Evolutionary conservation across 176 grass and related monocot species (phyloP).

Genomic region (Cocos nucifera): DNA sequence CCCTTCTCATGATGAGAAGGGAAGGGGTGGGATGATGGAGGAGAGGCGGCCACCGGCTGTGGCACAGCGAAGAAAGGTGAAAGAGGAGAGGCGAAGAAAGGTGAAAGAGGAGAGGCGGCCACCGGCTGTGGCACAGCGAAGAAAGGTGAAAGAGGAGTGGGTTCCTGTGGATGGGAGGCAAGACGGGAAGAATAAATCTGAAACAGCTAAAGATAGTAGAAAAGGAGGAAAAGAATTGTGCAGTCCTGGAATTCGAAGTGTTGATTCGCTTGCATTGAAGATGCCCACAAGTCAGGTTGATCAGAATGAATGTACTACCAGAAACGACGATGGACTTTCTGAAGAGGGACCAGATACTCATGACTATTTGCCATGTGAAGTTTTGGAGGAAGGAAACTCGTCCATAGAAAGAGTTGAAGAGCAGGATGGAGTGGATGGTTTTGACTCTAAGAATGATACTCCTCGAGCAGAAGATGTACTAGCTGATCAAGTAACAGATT

Average conservation of each 20-base stretch:
- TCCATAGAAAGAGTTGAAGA: background rate
- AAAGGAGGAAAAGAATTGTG: slow-evolving; percentile 17
- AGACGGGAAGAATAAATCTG: slow-evolving; percentile 7
- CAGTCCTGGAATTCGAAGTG: background rate
- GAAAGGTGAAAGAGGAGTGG: slow-evolving; percentile 27
- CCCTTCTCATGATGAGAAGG: background rate
- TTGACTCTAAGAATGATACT: background rate
- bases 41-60: background rate
- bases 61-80: background rate
- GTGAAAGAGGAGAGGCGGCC: too few species aligned
- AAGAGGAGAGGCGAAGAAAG: too few species aligned
- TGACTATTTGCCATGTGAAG: background rate
- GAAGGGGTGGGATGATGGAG: background rate
- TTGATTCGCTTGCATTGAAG: background rate
- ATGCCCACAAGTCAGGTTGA: too few species aligned
- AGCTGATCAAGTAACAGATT: background rate
- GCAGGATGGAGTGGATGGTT: background rate
- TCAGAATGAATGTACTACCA: background rate
- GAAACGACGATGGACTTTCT: background rate
- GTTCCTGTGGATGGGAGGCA: slow-evolving; percentile 17
- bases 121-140: background rate
- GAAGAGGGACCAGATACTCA: background rate
- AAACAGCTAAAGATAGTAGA: slow-evolving; percentile 6
- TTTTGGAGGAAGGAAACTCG: background rate
- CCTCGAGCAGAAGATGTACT: background rate